Evolutionary conservation across 2,329 filamentous ascomycete genomes (phyloP).

Genomic region (Elsinoe ampelina): DNA sequence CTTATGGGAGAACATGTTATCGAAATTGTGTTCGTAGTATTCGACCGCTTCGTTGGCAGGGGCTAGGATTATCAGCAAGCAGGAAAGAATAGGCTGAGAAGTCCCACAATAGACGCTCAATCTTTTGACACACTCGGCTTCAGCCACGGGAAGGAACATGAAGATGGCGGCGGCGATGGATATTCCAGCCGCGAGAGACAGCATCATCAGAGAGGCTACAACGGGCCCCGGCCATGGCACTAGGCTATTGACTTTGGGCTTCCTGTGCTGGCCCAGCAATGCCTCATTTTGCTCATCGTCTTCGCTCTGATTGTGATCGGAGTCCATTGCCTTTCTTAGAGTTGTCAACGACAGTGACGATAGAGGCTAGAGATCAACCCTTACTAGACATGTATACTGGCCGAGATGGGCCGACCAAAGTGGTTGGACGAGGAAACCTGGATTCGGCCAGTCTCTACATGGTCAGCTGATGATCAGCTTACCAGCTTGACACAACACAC

Average conservation of each 20-base stretch:
- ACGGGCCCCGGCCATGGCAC: background rate
- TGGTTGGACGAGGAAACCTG: background rate
- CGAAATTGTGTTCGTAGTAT: conserved; percentile 15
- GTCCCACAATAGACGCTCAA: background rate
- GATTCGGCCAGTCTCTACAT: no score
- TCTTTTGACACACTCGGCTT: background rate
- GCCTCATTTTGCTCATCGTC: background rate
- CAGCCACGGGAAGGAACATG: background rate
- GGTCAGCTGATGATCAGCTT: conserved; percentile 4
- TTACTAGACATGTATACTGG: no score
- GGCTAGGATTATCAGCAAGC: background rate
- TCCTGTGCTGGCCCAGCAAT: background rate
- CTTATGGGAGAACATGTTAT: conserved; percentile 13
- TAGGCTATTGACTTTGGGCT: background rate
- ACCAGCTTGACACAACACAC: background rate
- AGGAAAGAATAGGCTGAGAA: no score
- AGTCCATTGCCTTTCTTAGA: background rate
- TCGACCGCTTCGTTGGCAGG: conserved; percentile 13
- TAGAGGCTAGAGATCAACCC: no score
- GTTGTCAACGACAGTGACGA: no score
- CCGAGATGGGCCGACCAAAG: background rate
- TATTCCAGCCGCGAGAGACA: background rate
- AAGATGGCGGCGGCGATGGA: background rate
- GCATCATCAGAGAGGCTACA: background rate
- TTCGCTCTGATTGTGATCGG: background rate